Evolutionary conservation across 768 basidiomycete genomes (phyloP).

Genomic region (Coprinopsis strossmayeri): DNA sequence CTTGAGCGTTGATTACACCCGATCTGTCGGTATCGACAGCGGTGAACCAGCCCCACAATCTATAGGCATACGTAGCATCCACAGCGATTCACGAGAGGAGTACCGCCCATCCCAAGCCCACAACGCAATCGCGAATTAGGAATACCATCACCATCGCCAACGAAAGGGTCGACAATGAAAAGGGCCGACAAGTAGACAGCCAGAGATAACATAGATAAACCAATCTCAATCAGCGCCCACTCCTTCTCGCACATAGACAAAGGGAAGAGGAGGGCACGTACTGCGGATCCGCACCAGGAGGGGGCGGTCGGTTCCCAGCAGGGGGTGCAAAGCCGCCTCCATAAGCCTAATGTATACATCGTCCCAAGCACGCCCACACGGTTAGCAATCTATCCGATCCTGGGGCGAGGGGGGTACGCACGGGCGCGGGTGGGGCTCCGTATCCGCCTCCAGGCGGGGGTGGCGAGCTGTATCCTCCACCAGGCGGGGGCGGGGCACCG

Average conservation of each 20-base stretch:
- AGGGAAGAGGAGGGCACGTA: conserved; percentile 27
- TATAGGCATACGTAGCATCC: no score
- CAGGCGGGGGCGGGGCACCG: conserved; percentile 15
- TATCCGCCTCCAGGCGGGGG: conserved; percentile 18
- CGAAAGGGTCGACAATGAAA: no score
- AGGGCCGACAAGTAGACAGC: no score
- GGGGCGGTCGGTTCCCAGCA: conserved; percentile 34
- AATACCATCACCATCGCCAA: no score
- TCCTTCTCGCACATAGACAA: neutral
- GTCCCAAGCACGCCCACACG: neutral
- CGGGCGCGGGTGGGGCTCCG: conserved; percentile 14
- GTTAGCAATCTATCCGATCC: no score
- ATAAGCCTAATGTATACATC: conserved; percentile 21
- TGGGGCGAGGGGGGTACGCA: no score
- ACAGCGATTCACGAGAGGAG: no score
- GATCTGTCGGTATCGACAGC: conserved; percentile 67
- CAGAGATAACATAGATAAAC: no score
- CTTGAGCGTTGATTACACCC: conserved; percentile 54
- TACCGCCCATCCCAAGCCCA: no score
- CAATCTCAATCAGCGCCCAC: neutral
- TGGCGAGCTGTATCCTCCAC: conserved; percentile 25
- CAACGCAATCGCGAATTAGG: no score
- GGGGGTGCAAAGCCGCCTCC: conserved; percentile 33
- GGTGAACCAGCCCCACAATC: conserved; percentile 69
- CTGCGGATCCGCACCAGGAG: conserved; percentile 73